These are phyloP conservation scores for Phyllostachys edulis DNA, from an alignment of 176 grass and related monocot species.

Conservation along the genomic window DNA sequence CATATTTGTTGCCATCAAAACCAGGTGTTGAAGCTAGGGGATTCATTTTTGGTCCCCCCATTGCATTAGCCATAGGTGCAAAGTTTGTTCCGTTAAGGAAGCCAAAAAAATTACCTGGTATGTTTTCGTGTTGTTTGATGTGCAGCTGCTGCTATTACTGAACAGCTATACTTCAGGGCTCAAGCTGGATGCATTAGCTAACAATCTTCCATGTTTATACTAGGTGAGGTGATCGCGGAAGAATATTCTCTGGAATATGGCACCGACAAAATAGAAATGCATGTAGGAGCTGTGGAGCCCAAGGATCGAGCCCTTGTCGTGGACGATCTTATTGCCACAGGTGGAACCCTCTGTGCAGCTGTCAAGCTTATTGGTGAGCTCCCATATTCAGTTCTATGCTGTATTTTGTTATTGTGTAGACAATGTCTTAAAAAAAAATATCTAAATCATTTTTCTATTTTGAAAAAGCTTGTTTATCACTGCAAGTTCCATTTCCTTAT, in stretches of 20 bases:
- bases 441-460: background rate
- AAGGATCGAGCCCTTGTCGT: slow-evolving; percentile 64
- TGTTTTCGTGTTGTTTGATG: background rate
- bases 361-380: slow-evolving; percentile 75
- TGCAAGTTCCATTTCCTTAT: background rate
- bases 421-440: background rate
- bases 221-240: slow-evolving; percentile 89
- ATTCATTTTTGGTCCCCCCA: slow-evolving; percentile 94
- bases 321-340: slow-evolving; percentile 94
- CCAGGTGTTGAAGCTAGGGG: slow-evolving; percentile 96
- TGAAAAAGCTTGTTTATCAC: background rate
- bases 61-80: slow-evolving; percentile 91
- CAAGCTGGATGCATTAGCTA: slow-evolving; percentile 21
- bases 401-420: background rate
- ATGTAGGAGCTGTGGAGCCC: slow-evolving; percentile 81
- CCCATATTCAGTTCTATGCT: background rate
- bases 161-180: background rate
- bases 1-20: slow-evolving; percentile 12
- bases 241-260: slow-evolving; percentile 93
- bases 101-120: slow-evolving; percentile 95
- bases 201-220: slow-evolving; percentile 34
- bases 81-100: slow-evolving; percentile 98
- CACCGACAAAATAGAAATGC: slow-evolving; percentile 93
- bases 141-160: background rate
- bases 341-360: slow-evolving; percentile 80